These are phyloP conservation scores for Penicillium sp. DNA, from an alignment of 2,329 filamentous ascomycete species.

Conservation along the genomic window DNA sequence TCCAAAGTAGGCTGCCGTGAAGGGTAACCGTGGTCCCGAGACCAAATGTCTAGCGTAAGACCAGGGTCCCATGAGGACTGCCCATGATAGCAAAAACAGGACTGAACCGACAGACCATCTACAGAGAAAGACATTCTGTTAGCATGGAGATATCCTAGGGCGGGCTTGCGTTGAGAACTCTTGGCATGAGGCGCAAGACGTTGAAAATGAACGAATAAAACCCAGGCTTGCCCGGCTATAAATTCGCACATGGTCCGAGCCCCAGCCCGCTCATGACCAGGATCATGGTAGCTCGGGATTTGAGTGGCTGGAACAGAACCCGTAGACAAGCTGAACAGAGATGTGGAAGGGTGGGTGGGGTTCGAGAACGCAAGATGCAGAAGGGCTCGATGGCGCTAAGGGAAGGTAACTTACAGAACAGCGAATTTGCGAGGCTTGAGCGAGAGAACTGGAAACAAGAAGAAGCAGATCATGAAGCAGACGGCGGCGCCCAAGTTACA, in stretches of 20 bases:
- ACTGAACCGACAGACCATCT: constrained; percentile 95
- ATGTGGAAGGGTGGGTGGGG: constrained; percentile 18
- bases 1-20: constrained; percentile 92
- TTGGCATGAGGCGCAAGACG: constrained; percentile 25
- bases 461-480: constrained; percentile 89
- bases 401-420: constrained; percentile 73
- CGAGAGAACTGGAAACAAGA: constrained; percentile 79
- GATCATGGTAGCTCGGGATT: constrained; percentile 17
- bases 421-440: constrained; percentile 90
- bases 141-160: constrained; percentile 17
- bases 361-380: not conserved
- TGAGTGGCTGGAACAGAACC: constrained; percentile 7
- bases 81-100: constrained; percentile 89
- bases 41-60: constrained; percentile 80
- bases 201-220: constrained; percentile 18
- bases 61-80: constrained; percentile 87
- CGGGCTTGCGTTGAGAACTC: constrained; percentile 6
- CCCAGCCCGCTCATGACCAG: constrained; percentile 24
- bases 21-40: constrained; percentile 81
- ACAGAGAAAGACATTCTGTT: constrained; percentile 26
- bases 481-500: constrained; percentile 87
- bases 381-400: constrained; percentile 5
- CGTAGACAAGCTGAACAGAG: constrained; percentile 10
- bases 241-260: constrained; percentile 23
- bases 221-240: not conserved